phyloP scores from a whole-genome alignment of 2,329 filamentous ascomycete genomes.

The Exophiala oligosperma region DNA sequence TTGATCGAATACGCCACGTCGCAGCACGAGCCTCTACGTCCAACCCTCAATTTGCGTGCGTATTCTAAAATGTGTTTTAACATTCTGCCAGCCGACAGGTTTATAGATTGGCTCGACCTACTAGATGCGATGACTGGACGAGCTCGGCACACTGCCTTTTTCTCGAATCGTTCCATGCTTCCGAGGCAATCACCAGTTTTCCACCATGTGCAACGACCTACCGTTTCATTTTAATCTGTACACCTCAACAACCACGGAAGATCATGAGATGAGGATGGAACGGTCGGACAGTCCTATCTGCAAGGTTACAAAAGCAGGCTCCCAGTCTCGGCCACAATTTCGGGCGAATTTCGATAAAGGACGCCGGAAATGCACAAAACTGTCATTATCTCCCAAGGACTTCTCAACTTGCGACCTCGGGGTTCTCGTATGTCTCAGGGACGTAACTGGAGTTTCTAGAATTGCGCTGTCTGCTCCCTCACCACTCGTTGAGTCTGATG shows the following conservation, averaged over 20 bases:
- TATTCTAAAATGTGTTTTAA: too few species aligned
- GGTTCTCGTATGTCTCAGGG: not conserved
- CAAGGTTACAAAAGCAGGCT: not conserved
- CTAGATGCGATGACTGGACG: too few species aligned
- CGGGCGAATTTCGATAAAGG: not conserved
- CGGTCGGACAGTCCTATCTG: not conserved
- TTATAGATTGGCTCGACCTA: too few species aligned
- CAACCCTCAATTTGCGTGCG: too few species aligned
- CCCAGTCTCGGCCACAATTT: not conserved
- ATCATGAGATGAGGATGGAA: not conserved
- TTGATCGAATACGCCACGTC: not conserved
- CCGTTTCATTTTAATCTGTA: not conserved
- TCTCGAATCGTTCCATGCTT: not conserved
- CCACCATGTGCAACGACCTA: not conserved
- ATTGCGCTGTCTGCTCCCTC: not conserved
- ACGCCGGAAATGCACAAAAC: not conserved
- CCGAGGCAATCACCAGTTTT: not conserved
- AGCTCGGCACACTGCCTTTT: not conserved
- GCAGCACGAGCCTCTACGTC: too few species aligned
- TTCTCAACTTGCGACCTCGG: not conserved
- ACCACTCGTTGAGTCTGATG: too few species aligned
- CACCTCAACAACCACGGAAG: not conserved
- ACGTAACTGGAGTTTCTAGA: not conserved
- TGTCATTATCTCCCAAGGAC: not conserved
- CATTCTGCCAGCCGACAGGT: too few species aligned